phyloP scores from a whole-genome alignment of 208 protist species.

The Leishmania tarentolae region DNA sequence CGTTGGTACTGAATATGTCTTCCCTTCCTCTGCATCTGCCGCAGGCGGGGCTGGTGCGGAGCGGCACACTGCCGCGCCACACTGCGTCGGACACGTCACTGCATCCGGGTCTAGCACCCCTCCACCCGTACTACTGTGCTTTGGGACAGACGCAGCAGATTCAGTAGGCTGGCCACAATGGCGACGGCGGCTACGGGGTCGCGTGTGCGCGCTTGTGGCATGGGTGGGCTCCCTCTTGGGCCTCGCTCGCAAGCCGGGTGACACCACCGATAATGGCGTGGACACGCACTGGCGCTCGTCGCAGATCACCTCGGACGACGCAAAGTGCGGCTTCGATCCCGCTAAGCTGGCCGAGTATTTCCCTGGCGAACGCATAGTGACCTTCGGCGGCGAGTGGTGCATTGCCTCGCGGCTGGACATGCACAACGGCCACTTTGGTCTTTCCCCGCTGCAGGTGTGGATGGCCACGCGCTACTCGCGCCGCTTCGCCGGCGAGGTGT shows the following conservation, averaged over 20 bases:
- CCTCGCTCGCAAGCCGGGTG: not conserved
- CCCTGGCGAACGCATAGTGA: constrained; percentile 28
- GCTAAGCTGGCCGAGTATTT: constrained; percentile 14
- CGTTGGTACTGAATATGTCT: constrained; percentile 2
- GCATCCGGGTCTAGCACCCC: not conserved
- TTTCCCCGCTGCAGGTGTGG: constrained; percentile 81
- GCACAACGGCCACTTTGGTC: constrained; percentile 57
- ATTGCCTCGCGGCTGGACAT: constrained; percentile 35
- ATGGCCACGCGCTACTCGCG: constrained; percentile 67
- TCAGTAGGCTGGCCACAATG: not conserved
- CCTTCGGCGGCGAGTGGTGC: constrained; percentile 34
- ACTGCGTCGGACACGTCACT: not conserved
- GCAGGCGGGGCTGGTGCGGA: not conserved
- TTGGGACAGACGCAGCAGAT: not conserved
- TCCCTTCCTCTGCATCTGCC: not conserved
- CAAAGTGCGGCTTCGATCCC: not conserved
- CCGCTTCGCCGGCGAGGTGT: constrained; percentile 68
- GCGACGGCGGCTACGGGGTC: not conserved
- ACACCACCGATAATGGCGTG: not conserved
- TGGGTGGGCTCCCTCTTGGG: constrained; percentile 26
- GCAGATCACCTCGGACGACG: not conserved
- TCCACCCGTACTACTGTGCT: not conserved
- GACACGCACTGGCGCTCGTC: not conserved
- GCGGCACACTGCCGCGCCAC: not conserved
- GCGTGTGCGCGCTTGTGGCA: constrained; percentile 12